Evolutionary conservation across 495 filamentous ascomycete species (phyloP).

Genomic region (Podospora pseudoanserina): DNA sequence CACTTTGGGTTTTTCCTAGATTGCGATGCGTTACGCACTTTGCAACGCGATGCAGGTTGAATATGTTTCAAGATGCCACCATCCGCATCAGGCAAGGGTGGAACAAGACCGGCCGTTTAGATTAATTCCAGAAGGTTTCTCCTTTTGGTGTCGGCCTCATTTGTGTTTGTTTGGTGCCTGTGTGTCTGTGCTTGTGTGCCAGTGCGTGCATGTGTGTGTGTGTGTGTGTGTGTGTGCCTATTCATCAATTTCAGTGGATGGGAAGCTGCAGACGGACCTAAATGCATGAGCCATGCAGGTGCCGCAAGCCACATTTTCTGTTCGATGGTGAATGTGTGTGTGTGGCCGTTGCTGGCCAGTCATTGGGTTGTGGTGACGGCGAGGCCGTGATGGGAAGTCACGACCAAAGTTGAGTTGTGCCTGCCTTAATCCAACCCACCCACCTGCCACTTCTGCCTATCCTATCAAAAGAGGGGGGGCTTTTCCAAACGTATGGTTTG

Average conservation of each 20-base stretch:
- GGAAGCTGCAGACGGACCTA: background rate
- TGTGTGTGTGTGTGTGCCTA: background rate
- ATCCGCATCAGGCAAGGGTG: conserved; percentile 13
- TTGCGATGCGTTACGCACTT: background rate
- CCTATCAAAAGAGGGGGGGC: too few species aligned
- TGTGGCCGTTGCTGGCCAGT: background rate
- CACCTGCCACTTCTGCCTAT: too few species aligned
- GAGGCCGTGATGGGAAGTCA: background rate
- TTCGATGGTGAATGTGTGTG: background rate
- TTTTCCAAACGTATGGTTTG: too few species aligned
- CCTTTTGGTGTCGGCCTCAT: background rate
- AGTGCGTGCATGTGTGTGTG: background rate
- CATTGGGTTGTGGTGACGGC: background rate
- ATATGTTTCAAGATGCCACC: background rate
- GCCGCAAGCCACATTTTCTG: background rate
- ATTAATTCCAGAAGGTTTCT: conserved; percentile 17
- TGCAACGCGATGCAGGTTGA: background rate
- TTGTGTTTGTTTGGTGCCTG: background rate
- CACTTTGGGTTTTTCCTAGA: background rate
- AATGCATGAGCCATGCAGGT: background rate
- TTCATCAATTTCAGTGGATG: background rate
- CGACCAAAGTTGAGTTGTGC: background rate
- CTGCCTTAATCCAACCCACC: background rate
- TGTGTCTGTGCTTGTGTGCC: background rate
- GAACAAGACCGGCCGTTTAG: conserved; percentile 1